These are phyloP conservation scores for Calycina herbarum DNA, from an alignment of 2,329 filamentous ascomycete genomes.

Conservation along the genomic window DNA sequence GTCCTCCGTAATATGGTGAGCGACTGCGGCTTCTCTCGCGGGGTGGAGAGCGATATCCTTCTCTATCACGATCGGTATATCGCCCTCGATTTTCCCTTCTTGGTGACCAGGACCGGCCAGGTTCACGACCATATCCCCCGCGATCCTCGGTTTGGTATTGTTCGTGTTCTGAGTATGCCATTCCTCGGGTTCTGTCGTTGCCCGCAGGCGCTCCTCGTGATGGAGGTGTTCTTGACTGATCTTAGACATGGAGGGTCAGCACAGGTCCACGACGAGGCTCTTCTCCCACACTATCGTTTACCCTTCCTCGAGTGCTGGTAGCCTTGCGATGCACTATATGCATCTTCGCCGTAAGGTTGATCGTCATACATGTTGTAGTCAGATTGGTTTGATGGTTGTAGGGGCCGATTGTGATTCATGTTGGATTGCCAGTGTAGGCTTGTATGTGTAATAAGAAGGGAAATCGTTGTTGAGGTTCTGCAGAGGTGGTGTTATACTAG, in stretches of 20 bases:
- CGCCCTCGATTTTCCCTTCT: conserved; percentile 35
- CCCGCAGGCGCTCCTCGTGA: conserved; percentile 26
- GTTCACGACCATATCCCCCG: conserved; percentile 38
- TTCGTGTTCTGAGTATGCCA: conserved; percentile 26
- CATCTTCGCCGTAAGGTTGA: conserved; percentile 33
- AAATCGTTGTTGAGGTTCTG: background rate
- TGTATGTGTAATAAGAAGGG: background rate
- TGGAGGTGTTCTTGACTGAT: conserved; percentile 35
- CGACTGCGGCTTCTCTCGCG: conserved; percentile 35
- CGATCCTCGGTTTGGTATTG: conserved; percentile 35
- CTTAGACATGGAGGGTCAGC: conserved; percentile 39
- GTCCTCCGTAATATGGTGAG: conserved; percentile 37
- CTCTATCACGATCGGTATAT: conserved; percentile 38
- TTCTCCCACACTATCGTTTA: conserved; percentile 38
- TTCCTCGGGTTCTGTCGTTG: conserved; percentile 23
- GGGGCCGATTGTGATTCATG: conserved; percentile 5
- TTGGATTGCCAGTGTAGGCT: background rate
- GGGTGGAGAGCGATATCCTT: conserved; percentile 36
- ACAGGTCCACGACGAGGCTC: conserved; percentile 31
- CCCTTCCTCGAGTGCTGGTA: conserved; percentile 38
- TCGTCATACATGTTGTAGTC: conserved; percentile 48
- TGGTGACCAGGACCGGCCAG: conserved; percentile 44
- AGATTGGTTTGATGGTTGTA: conserved; percentile 16
- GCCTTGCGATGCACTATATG: conserved; percentile 29
- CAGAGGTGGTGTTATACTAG: background rate